Conservation (phyloP, 495 filamentous ascomycete species). For the Cladorrhinum samala region DNA sequence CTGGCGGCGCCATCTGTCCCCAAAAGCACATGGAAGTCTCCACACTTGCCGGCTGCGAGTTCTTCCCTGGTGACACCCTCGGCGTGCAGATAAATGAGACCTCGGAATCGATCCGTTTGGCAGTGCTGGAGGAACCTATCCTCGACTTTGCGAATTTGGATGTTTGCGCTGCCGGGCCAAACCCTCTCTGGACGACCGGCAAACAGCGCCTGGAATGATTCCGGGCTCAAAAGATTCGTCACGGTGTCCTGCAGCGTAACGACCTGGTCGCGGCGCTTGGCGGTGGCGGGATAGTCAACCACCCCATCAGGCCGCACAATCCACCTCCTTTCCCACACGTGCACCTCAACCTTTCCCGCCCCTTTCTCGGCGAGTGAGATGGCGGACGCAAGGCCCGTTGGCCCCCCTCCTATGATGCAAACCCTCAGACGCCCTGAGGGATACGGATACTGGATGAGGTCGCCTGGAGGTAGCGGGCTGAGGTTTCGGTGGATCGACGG, state of each 20-base stretch:
- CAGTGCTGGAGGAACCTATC: conserved; percentile 32
- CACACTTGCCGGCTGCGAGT: conserved; percentile 26
- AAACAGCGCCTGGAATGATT: conserved; percentile 24
- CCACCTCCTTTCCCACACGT: conserved; percentile 32
- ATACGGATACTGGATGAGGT: conserved; percentile 24
- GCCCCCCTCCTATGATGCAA: conserved; percentile 31
- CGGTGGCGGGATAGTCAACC: conserved; percentile 24
- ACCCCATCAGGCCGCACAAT: conserved; percentile 11
- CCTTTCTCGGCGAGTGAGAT: conserved; percentile 35
- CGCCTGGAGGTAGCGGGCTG: conserved; percentile 19
- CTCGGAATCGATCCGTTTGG: conserved; percentile 28
- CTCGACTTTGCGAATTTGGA: conserved; percentile 37
- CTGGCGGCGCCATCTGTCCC: conserved; percentile 33
- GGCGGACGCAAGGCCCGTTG: conserved; percentile 30
- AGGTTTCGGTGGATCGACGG: conserved; percentile 30
- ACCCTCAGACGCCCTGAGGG: conserved; percentile 27
- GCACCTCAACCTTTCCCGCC: conserved; percentile 24
- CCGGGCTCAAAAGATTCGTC: conserved; percentile 25
- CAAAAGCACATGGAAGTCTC: conserved; percentile 34
- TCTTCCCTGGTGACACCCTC: conserved; percentile 29
- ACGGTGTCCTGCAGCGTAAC: conserved; percentile 31
- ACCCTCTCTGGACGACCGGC: conserved; percentile 26
- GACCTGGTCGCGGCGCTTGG: conserved; percentile 28
- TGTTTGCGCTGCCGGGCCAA: conserved; percentile 32
- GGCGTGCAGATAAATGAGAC: conserved; percentile 29